Conservation (phyloP, 2,329 filamentous ascomycete species). For the Xylariaceae sp. region DNA sequence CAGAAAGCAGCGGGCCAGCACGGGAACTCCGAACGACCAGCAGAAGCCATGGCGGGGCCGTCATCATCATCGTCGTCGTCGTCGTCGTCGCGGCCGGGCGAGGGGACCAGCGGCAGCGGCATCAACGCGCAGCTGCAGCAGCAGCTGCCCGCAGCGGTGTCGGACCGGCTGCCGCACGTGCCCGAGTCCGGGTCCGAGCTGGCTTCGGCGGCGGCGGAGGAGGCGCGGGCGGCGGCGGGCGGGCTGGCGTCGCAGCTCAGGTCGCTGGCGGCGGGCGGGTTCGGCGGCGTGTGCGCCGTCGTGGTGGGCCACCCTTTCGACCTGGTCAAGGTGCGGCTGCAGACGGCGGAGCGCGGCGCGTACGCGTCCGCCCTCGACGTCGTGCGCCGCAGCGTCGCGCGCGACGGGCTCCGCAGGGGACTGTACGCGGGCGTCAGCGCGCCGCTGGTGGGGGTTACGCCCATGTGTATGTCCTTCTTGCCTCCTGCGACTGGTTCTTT, state of each 20-base stretch:
- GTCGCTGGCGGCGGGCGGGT: constrained; percentile 81
- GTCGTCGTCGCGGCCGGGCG: constrained; percentile 16
- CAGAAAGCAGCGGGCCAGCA: too few relatives aligned
- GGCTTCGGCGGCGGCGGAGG: constrained; percentile 34
- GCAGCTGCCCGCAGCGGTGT: constrained; percentile 26
- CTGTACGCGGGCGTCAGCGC: constrained; percentile 96
- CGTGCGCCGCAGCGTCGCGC: constrained; percentile 77
- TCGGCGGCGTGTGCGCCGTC: constrained; percentile 89
- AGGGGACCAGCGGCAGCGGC: too few relatives aligned
- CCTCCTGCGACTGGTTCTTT: background rate
- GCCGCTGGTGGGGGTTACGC: constrained; percentile 89
- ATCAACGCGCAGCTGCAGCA: constrained; percentile 27
- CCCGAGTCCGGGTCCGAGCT: constrained; percentile 37
- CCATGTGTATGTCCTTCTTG: constrained; percentile 76
- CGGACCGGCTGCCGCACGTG: constrained; percentile 33
- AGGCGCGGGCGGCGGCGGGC: constrained; percentile 31
- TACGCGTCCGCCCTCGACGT: constrained; percentile 90
- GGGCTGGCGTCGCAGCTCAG: constrained; percentile 51
- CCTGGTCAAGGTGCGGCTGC: constrained; percentile 92
- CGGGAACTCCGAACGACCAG: too few relatives aligned
- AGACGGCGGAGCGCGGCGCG: constrained; percentile 90
- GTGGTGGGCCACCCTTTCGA: constrained; percentile 95
- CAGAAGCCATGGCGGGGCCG: background rate
- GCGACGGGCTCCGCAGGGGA: constrained; percentile 72
- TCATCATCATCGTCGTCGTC: constrained; percentile 20